Percentiles rank a stretch among this genome's conserved stretches.
These are phyloP conservation scores for Fusarium sp. DNA, from an alignment of 2,329 filamentous ascomycete genomes.

Conservation along the genomic window DNA sequence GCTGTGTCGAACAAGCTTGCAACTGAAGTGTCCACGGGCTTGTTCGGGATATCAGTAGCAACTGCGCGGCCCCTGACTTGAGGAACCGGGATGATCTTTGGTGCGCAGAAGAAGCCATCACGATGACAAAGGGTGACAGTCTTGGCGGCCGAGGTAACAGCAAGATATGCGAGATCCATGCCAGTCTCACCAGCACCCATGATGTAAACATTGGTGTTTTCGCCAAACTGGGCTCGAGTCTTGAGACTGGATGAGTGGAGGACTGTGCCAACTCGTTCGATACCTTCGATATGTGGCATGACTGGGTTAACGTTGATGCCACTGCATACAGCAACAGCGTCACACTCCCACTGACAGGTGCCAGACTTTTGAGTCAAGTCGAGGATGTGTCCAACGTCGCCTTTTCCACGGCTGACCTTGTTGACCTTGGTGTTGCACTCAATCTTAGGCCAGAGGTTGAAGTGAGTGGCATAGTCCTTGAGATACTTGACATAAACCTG, in stretches of 20 bases:
- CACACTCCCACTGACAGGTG: slow-evolving; percentile 51
- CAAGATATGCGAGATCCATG: slow-evolving; percentile 59
- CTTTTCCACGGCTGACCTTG: slow-evolving; percentile 37
- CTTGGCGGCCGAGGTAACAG: slow-evolving; percentile 56
- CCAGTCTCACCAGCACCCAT: slow-evolving; percentile 60
- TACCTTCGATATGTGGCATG: slow-evolving; percentile 55
- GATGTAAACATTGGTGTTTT: slow-evolving; percentile 55
- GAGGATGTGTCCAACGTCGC: slow-evolving; percentile 26
- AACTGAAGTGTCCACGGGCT: slow-evolving; percentile 60
- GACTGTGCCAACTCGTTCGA: slow-evolving; percentile 52
- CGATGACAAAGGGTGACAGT: slow-evolving; percentile 59
- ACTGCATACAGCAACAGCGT: slow-evolving; percentile 60
- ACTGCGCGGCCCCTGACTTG: slow-evolving; percentile 11
- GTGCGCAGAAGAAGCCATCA: slow-evolving; percentile 60
- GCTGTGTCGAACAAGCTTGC: slow-evolving; percentile 65
- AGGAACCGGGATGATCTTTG: slow-evolving; percentile 53
- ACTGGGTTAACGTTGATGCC: slow-evolving; percentile 58
- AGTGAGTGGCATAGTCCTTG: slow-evolving; percentile 54
- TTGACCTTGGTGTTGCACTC: slow-evolving; percentile 50
- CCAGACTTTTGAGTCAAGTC: slow-evolving; percentile 14
- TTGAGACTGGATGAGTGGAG: slow-evolving; percentile 60
- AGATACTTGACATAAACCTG: slow-evolving; percentile 58
- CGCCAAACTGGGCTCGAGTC: slow-evolving; percentile 55
- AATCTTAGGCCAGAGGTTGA: slow-evolving; percentile 54
- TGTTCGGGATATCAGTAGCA: slow-evolving; percentile 48